Evolutionary conservation across 345 rosid species (phyloP).

Genomic region (Trapa bicornis): DNA sequence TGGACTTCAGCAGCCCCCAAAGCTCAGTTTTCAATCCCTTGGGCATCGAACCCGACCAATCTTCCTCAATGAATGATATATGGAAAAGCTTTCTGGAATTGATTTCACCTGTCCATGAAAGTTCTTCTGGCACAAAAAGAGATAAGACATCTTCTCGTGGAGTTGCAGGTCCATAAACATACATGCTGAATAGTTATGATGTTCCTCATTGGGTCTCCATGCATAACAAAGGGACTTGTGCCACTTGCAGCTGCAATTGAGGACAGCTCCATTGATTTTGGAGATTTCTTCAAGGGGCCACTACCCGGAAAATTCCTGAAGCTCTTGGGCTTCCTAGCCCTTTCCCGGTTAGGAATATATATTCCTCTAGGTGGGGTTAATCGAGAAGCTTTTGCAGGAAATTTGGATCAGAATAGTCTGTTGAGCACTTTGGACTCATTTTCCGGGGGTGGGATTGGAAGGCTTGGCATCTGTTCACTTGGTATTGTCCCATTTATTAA

Average conservation of each 20-base stretch:
- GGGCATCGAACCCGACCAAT: constrained; percentile 48
- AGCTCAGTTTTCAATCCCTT: constrained; percentile 66
- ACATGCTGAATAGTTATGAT: not conserved
- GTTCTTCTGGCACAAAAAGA: constrained; percentile 49
- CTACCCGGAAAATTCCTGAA: constrained; percentile 86
- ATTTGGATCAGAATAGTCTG: constrained; percentile 81
- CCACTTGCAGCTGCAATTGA: constrained; percentile 74
- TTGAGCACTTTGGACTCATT: constrained; percentile 90
- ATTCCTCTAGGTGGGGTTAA: constrained; percentile 96
- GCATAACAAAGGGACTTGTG: not conserved
- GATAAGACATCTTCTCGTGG: constrained; percentile 65
- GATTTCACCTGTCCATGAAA: constrained; percentile 43
- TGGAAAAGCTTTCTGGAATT: constrained; percentile 49
- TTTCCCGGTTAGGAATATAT: constrained; percentile 88
- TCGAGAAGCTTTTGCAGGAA: constrained; percentile 80
- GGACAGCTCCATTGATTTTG: constrained; percentile 94
- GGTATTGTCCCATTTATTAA: constrained; percentile 97
- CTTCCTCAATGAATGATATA: constrained; percentile 29
- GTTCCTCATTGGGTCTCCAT: not conserved
- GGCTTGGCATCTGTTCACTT: constrained; percentile 91
- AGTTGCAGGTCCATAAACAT: constrained; percentile 43
- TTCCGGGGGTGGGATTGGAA: constrained; percentile 96
- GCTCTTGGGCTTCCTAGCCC: constrained; percentile 70
- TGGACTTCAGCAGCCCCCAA: constrained; percentile 34
- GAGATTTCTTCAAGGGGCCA: constrained; percentile 93